phyloP scores from a whole-genome alignment of 257 asterid genomes.

The Fraxinus pennsylvanica region DNA sequence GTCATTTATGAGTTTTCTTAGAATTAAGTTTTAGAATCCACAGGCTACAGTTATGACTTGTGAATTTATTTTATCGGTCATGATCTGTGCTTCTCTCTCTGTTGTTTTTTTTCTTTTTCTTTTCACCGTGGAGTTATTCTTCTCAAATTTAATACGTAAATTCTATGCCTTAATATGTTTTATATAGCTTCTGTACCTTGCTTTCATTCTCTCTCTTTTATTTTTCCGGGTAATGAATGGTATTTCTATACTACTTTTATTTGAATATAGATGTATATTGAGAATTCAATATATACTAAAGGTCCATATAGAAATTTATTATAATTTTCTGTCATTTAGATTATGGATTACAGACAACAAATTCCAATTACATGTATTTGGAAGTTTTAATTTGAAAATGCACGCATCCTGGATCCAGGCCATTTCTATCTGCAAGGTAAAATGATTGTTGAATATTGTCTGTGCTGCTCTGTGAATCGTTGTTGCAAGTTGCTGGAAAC shows the following conservation, averaged over 20 bases:
- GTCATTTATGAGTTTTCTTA: neutral
- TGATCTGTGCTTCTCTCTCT: neutral
- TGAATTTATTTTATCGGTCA: no score
- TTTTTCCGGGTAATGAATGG: neutral
- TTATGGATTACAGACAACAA: conserved; percentile 10
- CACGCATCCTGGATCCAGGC: neutral
- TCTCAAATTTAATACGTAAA: neutral
- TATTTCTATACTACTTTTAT: neutral
- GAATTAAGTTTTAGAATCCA: neutral
- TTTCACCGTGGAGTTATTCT: neutral
- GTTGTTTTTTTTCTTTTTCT: neutral
- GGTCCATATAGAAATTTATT: neutral
- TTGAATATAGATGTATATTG: conserved; percentile 3
- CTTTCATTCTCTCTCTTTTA: neutral
- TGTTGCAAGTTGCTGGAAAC: conserved; percentile 6
- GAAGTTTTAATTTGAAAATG: conserved; percentile 17
- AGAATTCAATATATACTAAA: neutral
- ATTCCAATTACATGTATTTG: neutral
- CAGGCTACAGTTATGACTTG: neutral
- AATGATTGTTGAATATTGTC: neutral
- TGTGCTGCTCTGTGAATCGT: neutral
- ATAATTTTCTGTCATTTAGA: neutral
- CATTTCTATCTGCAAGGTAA: neutral
- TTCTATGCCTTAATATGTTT: neutral
- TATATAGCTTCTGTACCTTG: neutral